Evolutionary conservation across 306 rosid genomes (phyloP), one percentile per base, ranked within the genome.

Genomic region (Urtica urens): DNA sequence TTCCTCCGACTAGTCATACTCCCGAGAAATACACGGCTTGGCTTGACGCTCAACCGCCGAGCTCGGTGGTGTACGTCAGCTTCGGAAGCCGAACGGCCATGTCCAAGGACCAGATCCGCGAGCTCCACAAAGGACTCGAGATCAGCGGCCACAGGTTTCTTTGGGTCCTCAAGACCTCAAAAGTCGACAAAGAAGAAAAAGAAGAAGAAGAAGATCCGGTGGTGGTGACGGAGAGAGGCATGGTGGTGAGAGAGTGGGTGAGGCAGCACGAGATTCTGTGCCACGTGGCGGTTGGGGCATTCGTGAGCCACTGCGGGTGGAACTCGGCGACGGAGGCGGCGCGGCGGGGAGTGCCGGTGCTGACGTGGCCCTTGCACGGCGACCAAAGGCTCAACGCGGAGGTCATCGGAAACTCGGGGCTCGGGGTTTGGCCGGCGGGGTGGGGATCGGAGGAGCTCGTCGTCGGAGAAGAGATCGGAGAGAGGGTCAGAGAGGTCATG

Each of bases 31-130:
- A 40, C 20, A 9, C 43, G 13, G 53, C 24, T 5, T 65, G 70
- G 64, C 64, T 65, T 20, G 43, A 65, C 24, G 59, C 41, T 49
- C 64, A 65, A 24, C 59, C 42, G 22, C 21, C 40, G 16, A 34
- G 39, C 22, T 57, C 70, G 3, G 70, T 65, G 47, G 20, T 65
- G 48, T 50, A 57, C 26, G 48, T 57, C 49, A 42, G 64, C 64
- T 65, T 65, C 21, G 70, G 70, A 10, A 65, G 70, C 29, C 51
- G 70, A 46, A 65, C 70, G 14, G 64, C 70, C 7, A 49, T 50
- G 49, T 43, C 70, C 21, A 65, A 59, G 49, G 70, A 57, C 53
- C 59, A 57, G 34, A 57, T 50, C 21, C 23, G 55, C 27, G 59
- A 41, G 48, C 25, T 65, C 31, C 63, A 49, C 19, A 49, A 56